Evolutionary conservation across 805 yeast genomes (phyloP).

Genomic region (Pichia exigua): DNA sequence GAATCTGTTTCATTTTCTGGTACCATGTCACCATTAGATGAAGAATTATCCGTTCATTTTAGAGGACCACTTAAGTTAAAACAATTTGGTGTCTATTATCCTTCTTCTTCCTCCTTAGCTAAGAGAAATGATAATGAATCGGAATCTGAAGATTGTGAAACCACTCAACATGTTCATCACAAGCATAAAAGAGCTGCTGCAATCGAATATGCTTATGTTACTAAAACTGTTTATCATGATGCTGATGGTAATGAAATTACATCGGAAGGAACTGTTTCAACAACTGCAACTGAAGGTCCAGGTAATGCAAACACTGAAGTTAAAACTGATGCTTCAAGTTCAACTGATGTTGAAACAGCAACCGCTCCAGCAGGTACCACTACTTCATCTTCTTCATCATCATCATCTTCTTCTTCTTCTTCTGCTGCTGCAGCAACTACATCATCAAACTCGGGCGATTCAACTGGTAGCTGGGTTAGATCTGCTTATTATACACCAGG

Average conservation of each 20-base stretch:
- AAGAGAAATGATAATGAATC: slow-evolving; percentile 29
- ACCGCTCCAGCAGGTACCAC: slow-evolving; percentile 5
- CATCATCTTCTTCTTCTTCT: slow-evolving; percentile 15
- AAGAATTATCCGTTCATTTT: slow-evolving; percentile 82
- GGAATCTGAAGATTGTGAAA: slow-evolving; percentile 38
- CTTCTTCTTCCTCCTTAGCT: slow-evolving; percentile 34
- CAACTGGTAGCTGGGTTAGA: slow-evolving; percentile 64
- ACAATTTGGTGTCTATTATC: slow-evolving; percentile 88
- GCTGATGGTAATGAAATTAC: slow-evolving; percentile 39
- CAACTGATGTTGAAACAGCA: slow-evolving; percentile 18
- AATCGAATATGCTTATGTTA: slow-evolving; percentile 60
- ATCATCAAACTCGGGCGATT: slow-evolving; percentile 25
- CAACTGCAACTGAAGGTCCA: slow-evolving; percentile 21
- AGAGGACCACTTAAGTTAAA: slow-evolving; percentile 79
- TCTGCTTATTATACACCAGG: slow-evolving; percentile 61
- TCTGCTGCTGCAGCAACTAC: slow-evolving; percentile 20
- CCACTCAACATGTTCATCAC: slow-evolving; percentile 39
- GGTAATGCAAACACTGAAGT: slow-evolving; percentile 17
- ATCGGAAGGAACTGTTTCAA: slow-evolving; percentile 4
- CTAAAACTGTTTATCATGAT: slow-evolving; percentile 71
- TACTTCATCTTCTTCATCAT: slow-evolving; percentile 9
- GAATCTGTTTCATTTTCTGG: slow-evolving; percentile 55
- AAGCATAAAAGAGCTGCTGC: slow-evolving; percentile 55
- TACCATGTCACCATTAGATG: slow-evolving; percentile 68
- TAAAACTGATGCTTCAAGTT: slow-evolving; percentile 7